Evolutionary conservation across 1,284 basidiomycete species (phyloP).

Genomic region (Boletus smithii): DNA sequence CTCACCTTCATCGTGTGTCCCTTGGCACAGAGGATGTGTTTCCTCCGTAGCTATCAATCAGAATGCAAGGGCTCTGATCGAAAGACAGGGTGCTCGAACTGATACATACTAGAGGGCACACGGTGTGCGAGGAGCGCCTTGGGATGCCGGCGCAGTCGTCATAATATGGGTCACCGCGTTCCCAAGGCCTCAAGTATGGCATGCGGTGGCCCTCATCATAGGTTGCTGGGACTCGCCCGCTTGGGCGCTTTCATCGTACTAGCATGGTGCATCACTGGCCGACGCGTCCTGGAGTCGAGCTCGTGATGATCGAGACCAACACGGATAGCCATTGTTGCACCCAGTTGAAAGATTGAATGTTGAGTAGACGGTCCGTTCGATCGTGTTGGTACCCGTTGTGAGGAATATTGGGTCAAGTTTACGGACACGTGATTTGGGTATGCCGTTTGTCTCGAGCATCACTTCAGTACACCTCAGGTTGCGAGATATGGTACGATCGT

Average conservation of each 20-base stretch:
- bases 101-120: background rate
- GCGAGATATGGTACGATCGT: background rate
- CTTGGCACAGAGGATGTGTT: too few relatives aligned
- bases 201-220: background rate
- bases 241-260: background rate
- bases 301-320: too few relatives aligned
- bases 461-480: too few relatives aligned
- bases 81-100: background rate
- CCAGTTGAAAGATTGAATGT: too few relatives aligned
- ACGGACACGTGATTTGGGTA: background rate
- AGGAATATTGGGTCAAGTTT: too few relatives aligned
- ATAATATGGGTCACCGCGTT: slow-evolving; percentile 7
- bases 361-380: background rate
- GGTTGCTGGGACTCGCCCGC: background rate
- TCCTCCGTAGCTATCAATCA: background rate
- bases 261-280: background rate
- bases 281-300: too few relatives aligned
- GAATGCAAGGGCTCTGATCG: background rate
- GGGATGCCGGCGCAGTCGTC: slow-evolving; percentile 2
- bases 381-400: too few relatives aligned
- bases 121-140: background rate
- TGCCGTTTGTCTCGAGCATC: too few relatives aligned
- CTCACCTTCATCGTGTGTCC: background rate
- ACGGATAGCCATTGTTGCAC: too few relatives aligned
- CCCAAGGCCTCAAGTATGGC: background rate